Evolutionary conservation across 352 stramenopile genomes (phyloP).

Genomic region (Globisporangium echinulatum): DNA sequence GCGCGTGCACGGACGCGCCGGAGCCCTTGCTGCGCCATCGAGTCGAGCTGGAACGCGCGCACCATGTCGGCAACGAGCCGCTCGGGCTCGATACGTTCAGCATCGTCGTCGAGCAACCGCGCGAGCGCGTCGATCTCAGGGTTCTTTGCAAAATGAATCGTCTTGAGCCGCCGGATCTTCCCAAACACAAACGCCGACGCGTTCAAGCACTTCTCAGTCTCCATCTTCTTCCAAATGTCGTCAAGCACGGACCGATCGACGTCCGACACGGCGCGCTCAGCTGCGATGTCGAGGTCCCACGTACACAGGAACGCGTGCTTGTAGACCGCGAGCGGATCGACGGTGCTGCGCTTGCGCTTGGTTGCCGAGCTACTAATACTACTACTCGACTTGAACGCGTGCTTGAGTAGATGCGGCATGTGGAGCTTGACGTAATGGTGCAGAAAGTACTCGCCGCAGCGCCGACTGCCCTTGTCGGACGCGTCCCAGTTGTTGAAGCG

Average conservation of each 20-base stretch:
- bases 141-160: constrained; percentile 58
- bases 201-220: constrained; percentile 59
- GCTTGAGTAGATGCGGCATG: constrained; percentile 64
- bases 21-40: constrained; percentile 67
- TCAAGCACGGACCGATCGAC: constrained; percentile 69
- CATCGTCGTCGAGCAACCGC: constrained; percentile 53
- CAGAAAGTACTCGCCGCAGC: constrained; percentile 73
- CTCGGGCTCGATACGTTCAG: constrained; percentile 44
- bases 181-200: constrained; percentile 66
- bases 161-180: constrained; percentile 60
- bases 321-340: constrained; percentile 46
- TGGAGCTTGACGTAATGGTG: constrained; percentile 80
- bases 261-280: constrained; percentile 60
- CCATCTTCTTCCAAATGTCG: constrained; percentile 83
- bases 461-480: constrained; percentile 58
- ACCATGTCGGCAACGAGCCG: constrained; percentile 56
- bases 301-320: constrained; percentile 79
- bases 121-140: constrained; percentile 52
- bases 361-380: constrained; percentile 12
- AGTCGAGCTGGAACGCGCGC: constrained; percentile 73
- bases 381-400: constrained; percentile 34
- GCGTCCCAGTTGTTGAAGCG: constrained; percentile 72
- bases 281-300: constrained; percentile 72
- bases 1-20: constrained; percentile 49
- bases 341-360: constrained; percentile 53